Evolutionary conservation across 2,329 filamentous ascomycete genomes (phyloP), one percentile per base, ranked within the genome.

Genomic region (Fusarium pilosicola): DNA sequence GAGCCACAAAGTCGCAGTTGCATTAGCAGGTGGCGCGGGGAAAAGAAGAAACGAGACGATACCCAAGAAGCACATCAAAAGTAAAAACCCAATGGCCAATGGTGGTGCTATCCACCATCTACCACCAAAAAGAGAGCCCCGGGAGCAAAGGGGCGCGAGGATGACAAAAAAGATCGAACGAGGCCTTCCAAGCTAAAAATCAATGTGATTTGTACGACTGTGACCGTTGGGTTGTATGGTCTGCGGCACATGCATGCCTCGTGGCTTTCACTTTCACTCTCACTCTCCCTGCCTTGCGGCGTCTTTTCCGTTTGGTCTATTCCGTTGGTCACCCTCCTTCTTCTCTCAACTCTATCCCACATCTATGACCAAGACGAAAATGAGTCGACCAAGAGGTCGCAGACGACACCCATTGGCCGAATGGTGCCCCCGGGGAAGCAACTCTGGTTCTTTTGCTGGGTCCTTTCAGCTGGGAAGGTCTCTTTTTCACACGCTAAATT

Each of bases 261-360:
- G 22, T 72, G 56, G 71, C 63, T 59, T 52, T 68, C 63, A 55
- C 54, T 6, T 30, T 42, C 38, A 51, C 30, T 24, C 12, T 51
- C 17, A 46, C 30, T 36, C 34, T 36, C 34, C 46, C 38, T 54
- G 60, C 70, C 34, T 56, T 65, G 59, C 68, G 71, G 71, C 49
- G 68, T 57, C 49, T 64, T 61, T 69, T 74, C 71, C 71, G 68
- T 74, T 74, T 74, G 71, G 71, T 38, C 24, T 38, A 59, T 51
- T 17, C 38, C 42, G 51, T 52, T 70, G 58, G 56, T 56, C 44
- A 62, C 62, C 67, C 61, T 58, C 67, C 52, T 44, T 56, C 67
- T 60, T 68, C 51, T 48, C 52, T 54, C 46, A 52, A 64, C 61
- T 73, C 49, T 55, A 42, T 63, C 45, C 49, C 36, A 38, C 28